A percentile compares a stretch with the other conserved stretches of the same genome.
phyloP scores from a whole-genome alignment of 768 basidiomycete species.

The Auricularia auricula-judae region DNA sequence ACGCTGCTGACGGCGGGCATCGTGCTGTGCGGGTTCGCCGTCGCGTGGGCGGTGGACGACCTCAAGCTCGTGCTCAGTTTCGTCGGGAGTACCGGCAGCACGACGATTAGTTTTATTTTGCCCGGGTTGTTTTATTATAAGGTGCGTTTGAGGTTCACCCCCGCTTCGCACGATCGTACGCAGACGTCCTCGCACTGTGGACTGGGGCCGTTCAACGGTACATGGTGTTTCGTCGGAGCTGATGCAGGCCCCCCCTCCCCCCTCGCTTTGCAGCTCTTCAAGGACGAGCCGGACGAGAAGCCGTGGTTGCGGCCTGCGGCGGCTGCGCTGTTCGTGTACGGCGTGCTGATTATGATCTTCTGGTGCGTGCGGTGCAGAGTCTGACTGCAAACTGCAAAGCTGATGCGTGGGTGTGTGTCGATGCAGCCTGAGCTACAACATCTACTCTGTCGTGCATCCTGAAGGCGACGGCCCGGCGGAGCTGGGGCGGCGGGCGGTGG shows the following conservation, averaged over 20 bases:
- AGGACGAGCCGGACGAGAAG: constrained; percentile 46
- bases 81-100: constrained; percentile 93
- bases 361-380: constrained; percentile 46
- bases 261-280: constrained; percentile 37
- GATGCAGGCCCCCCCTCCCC: too few relatives aligned
- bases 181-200: too few relatives aligned
- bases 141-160: constrained; percentile 29
- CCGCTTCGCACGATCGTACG: too few relatives aligned
- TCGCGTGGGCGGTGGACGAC: constrained; percentile 72
- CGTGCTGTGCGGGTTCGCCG: constrained; percentile 49
- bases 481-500: not conserved
- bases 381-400: not conserved
- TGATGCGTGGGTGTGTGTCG: not conserved
- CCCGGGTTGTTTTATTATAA: constrained; percentile 92
- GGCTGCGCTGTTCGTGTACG: constrained; percentile 63
- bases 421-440: constrained; percentile 63
- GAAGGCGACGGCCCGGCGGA: not conserved
- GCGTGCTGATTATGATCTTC: constrained; percentile 69
- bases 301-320: constrained; percentile 46
- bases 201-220: too few relatives aligned
- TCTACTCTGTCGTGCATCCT: constrained; percentile 47
- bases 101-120: constrained; percentile 92
- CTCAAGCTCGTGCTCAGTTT: constrained; percentile 83
- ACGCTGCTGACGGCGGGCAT: constrained; percentile 57
- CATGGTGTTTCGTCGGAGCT: too few relatives aligned